Base-by-base conservation (phyloP, 495 filamentous ascomycete genomes). In the Parathielavia appendiculata region DNA sequence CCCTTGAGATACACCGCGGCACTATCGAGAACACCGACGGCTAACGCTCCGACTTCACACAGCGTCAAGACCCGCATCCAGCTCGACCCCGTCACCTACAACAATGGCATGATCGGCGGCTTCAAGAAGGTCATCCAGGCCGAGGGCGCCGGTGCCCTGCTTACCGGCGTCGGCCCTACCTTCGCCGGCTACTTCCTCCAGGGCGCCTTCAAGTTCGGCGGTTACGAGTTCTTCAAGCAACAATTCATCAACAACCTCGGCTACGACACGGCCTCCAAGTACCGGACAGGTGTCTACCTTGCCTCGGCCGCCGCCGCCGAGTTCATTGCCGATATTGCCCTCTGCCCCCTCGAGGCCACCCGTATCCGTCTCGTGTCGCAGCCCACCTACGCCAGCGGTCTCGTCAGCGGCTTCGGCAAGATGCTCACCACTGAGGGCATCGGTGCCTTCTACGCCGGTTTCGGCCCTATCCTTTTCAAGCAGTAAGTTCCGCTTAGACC, bases 1-100 rank as follows among this genome's bases (percentile, higher is more conserved):
- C 46, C 54, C 22, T 47, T 46, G 23, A 51, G 51, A 50, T 48
- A 19, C 52, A 38, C 46, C 39, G 34, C 17, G 23, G 16, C n/a
- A 6, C n/a, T 9, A 32, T 16, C 56, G 23, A 19, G 57, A 26
- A 17, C 23, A 32, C 50, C 22, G 38, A 43, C 35, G 36, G 58
- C 60, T 63, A 64, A 66, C 60, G 49, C 56, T 43, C 22, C 45
- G 47, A 44, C 54, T 51, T 7, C n/a, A 10, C 36, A 63, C 72
- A 95, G 90, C 77, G 89, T 95, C 81, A 95, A 95, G 85, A 95
- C 90, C 65, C 81, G 89, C 75, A 95, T 95, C 71, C 90, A 95
- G 81, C 86, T 95, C 72, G 90, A 95, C 78, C 90, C 90, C 57
- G 81, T 70, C 63, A 92, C 85, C 72, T 95, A 95, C 80, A 95